Percentiles rank a stretch among this genome's conserved stretches.
Evolutionary conservation across 352 stramenopile genomes (phyloP).

Genomic region (Phytophthora podocarpi): DNA sequence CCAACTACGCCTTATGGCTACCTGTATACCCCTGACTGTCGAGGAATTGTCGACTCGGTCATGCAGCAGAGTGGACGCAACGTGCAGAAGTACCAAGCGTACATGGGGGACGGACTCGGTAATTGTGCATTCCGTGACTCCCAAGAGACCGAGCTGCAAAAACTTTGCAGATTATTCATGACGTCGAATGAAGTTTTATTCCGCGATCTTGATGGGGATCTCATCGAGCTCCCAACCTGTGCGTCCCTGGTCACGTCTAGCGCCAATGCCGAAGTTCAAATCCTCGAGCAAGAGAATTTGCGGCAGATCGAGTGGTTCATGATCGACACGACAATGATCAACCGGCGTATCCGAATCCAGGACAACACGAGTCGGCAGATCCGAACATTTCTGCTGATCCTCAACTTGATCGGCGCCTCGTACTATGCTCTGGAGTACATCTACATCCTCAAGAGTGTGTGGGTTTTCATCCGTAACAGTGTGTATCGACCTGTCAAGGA

Average conservation of each 20-base stretch:
- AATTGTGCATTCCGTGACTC: conserved; percentile 46
- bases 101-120: conserved; percentile 41
- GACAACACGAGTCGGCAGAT: conserved; percentile 51
- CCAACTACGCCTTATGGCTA: conserved; percentile 39
- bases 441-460: conserved; percentile 30
- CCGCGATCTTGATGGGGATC: conserved; percentile 21
- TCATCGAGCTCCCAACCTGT: conserved; percentile 25
- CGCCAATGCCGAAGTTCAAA: not conserved
- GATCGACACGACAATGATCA: conserved; percentile 28
- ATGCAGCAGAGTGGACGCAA: conserved; percentile 42
- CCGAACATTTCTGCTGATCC: conserved; percentile 38
- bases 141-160: conserved; percentile 43
- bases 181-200: conserved; percentile 32
- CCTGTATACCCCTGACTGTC: conserved; percentile 43
- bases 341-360: conserved; percentile 38
- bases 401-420: conserved; percentile 40
- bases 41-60: conserved; percentile 24
- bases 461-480: conserved; percentile 31
- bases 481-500: conserved; percentile 21
- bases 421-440: conserved; percentile 46
- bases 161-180: conserved; percentile 45
- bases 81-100: conserved; percentile 52
- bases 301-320: conserved; percentile 45
- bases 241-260: conserved; percentile 16
- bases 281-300: conserved; percentile 26